Percentiles rank a stretch among this genome's conserved stretches.
Evolutionary conservation across 2,329 filamentous ascomycete genomes (phyloP).

Genomic region (Akanthomyces dipterigenus): DNA sequence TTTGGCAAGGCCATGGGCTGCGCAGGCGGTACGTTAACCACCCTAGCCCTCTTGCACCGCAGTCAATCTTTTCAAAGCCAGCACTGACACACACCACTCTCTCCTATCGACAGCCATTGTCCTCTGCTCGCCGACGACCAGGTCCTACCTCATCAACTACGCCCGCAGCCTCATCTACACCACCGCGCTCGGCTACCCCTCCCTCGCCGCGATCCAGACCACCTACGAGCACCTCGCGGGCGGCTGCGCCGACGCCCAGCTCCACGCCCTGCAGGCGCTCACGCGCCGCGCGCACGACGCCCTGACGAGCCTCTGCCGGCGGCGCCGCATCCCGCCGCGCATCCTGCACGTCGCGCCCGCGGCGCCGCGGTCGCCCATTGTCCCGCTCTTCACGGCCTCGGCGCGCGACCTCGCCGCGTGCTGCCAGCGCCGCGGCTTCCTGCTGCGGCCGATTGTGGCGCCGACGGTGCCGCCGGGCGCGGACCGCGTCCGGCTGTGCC

Average conservation of each 20-base stretch:
- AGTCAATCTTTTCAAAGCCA: neutral
- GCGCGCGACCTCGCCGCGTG: constrained; percentile 52
- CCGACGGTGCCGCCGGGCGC: constrained; percentile 59
- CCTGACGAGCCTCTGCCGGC: constrained; percentile 31
- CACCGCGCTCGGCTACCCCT: constrained; percentile 58
- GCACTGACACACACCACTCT: neutral
- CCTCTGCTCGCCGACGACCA: constrained; percentile 51
- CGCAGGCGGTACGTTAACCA: constrained; percentile 61
- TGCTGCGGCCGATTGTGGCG: constrained; percentile 59
- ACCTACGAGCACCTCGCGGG: constrained; percentile 50
- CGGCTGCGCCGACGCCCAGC: constrained; percentile 37
- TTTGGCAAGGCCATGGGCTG: constrained; percentile 64
- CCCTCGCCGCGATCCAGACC: constrained; percentile 50
- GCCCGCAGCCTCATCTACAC: constrained; percentile 71
- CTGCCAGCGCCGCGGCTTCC: constrained; percentile 53
- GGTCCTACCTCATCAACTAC: constrained; percentile 67
- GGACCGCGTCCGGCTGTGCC: constrained; percentile 58
- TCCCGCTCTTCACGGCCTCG: constrained; percentile 51
- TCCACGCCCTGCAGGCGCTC: constrained; percentile 23
- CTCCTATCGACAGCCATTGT: constrained; percentile 38
- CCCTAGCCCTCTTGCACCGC: too few relatives aligned
- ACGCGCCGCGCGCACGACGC: constrained; percentile 36
- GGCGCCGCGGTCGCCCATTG: constrained; percentile 52
- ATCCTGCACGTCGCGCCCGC: constrained; percentile 29
- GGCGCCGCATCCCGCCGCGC: constrained; percentile 14